phyloP scores from a whole-genome alignment of 805 yeast genomes.

The Nakazawaea ishiwadae region DNA sequence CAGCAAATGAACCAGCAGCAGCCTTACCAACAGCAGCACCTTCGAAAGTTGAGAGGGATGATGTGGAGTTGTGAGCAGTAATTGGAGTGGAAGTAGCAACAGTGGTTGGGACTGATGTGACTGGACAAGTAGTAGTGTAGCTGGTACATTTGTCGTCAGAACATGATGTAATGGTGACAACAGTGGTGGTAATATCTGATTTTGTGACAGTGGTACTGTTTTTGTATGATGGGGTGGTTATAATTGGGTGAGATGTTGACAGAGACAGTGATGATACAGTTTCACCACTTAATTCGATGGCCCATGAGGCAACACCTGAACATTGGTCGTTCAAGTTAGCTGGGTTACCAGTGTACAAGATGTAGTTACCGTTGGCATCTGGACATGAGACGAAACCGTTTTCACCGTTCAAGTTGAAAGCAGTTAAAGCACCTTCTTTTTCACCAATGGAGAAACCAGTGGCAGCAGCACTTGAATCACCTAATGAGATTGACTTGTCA shows the following conservation, averaged over 20 bases:
- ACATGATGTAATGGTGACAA: slow-evolving; percentile 25
- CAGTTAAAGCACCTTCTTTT: slow-evolving; percentile 3
- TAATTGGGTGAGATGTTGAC: background rate
- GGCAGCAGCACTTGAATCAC: slow-evolving; percentile 2
- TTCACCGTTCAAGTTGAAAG: slow-evolving; percentile 7
- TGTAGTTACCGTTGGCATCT: slow-evolving; percentile 4
- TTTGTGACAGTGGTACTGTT: slow-evolving; percentile 15
- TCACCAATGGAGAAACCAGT: slow-evolving; percentile 10
- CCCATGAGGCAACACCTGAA: slow-evolving; percentile 7
- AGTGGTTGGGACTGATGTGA: background rate
- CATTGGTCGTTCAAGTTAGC: slow-evolving; percentile 4
- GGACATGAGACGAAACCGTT: slow-evolving; percentile 7
- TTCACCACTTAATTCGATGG: background rate
- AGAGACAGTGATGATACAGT: background rate
- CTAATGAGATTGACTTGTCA: slow-evolving; percentile 9
- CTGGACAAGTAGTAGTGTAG: slow-evolving; percentile 1
- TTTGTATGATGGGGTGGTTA: background rate
- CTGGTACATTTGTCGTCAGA: slow-evolving; percentile 13
- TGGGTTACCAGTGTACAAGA: slow-evolving; percentile 4
- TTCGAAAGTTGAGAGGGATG: background rate
- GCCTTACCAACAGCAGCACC: slow-evolving; percentile 6
- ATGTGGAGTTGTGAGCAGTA: background rate
- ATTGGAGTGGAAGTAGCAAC: background rate
- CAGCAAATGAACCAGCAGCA: slow-evolving; percentile 1
- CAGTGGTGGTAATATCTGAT: slow-evolving; percentile 19